Base-by-base conservation (phyloP, 192 early-diverging fungal genomes). In the Umbelopsis sp. region DNA sequence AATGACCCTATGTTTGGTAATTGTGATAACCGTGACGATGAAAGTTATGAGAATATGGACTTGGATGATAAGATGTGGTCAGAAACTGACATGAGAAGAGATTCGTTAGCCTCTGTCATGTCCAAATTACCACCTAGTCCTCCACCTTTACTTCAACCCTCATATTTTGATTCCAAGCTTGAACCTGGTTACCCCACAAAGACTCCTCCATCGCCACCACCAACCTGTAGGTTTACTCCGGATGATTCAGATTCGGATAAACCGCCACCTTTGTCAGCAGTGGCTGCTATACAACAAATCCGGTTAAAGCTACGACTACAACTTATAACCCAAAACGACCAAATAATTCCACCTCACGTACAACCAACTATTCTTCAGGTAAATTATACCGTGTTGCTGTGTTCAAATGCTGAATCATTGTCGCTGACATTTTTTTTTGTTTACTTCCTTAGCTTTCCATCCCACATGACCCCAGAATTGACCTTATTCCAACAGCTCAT, bases 401-500 rank as follows among this genome's bases (percentile, higher is more conserved):
- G 51, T 52, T 21, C 6, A 22, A 21, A 52, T 25, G 21, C 4
- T 22, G n/a, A 12, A 5, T 12, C 12, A 35, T 33, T 69, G 25
- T 53, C 12, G 23, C 27, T n/a, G 16, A 53, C 16, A 18, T 27
- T 45, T 46, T 33, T 53, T 65, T 44, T 49, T 66, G 35, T 49
- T 44, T 52, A 10, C 22, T 23, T 20, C 45, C 68, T 8, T 18
- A 78, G 76, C 66, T 78, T 18, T 70, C 70, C 11, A 67, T 80
- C 7, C 74, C 78, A 12, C 78, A 80, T 44, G 78, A 80, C 55
- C 74, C 78, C 9, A 71, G 78, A 41, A 80, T 80, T 15, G 78
- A 80, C 30, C 48, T 75, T 6, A 67, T 80, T 37, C 74, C 78
- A 2, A 66, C 74, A 4, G 27, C 53, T 5, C 78, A 80, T 37